Percentiles rank a stretch among this genome's conserved stretches.
phyloP scores from a whole-genome alignment of 139 green algal species.

The Chloropicon primus region DNA sequence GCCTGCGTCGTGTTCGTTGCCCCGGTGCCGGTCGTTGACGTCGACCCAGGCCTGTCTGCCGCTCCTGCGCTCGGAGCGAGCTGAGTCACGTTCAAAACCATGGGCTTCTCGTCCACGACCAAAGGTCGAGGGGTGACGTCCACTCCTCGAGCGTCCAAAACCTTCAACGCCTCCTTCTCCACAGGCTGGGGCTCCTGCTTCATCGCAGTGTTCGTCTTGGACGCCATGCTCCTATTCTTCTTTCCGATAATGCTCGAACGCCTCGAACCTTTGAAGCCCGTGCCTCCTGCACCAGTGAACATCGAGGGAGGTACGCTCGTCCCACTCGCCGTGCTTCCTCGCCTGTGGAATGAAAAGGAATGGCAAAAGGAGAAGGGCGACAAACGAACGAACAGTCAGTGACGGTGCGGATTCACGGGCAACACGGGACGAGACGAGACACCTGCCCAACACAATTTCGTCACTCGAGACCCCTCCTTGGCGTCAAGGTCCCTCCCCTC shows the following conservation, averaged over 20 bases:
- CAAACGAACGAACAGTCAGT: neutral
- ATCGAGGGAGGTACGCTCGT: neutral
- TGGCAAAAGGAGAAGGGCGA: neutral
- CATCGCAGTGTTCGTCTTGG: neutral
- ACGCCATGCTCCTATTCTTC: neutral
- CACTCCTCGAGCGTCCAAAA: slow-evolving; percentile 6
- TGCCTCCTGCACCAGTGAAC: neutral
- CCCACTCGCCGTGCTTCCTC: neutral
- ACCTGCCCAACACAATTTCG: too few species aligned
- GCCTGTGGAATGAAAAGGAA: too few species aligned
- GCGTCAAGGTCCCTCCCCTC: too few species aligned
- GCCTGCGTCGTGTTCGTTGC: neutral
- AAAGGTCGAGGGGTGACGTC: slow-evolving; percentile 11
- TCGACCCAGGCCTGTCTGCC: neutral
- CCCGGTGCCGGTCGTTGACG: neutral
- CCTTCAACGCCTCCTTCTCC: neutral
- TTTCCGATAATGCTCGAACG: neutral
- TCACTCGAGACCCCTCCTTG: too few species aligned
- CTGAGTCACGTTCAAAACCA: neutral
- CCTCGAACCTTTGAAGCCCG: neutral
- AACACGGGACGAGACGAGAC: too few species aligned
- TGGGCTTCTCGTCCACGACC: slow-evolving; percentile 3
- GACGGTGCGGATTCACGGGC: too few species aligned
- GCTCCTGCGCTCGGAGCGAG: too few species aligned
- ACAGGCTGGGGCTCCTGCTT: neutral